Base-by-base conservation (phyloP, 164 flowering plant genomes). In the Vitis rotundifolia region DNA sequence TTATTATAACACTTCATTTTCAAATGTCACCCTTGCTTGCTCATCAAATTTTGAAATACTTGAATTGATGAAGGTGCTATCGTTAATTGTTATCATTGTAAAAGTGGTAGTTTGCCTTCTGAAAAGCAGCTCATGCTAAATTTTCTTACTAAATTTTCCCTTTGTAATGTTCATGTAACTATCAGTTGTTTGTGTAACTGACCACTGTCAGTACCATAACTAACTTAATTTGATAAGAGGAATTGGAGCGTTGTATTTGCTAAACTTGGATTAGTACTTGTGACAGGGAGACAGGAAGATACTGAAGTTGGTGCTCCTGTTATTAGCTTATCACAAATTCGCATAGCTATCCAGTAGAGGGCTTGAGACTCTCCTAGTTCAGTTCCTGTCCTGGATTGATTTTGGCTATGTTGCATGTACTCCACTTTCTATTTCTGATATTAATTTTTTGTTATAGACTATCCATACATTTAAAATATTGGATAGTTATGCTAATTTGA, bases 401-500 rank as follows among this genome's bases (percentile, higher is more conserved):
- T 61, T 11, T 47, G 11, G 18, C 66, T 8, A 16, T 19, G 10
- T n/a, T 10, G n/a, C 28, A 15, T 47, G 6, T 18, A 2, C 26
- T 18, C 59, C 59, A 3, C 59, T 18, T 11, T n/a, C 15, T 10
- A 1, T 37, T 15, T 47, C 22, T 8, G 14, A 11, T 37, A 3
- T 28, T 22, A 13, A 19, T 13, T 52, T 29, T 64, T 29, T 55
- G 44, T 53, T 15, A 22, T 66, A 37, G 58, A 54, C 22, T 53
- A 66, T 49, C 47, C 60, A 53, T 13, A 29, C 54, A 12, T 18
- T 68, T 8, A 16, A 1, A 28, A 10, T 59, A 26, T 64, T 57
- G 29, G 68, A 14, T 44, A 37, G n/a, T 63, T 63, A 13, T 47
- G 59, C 61, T 37, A 63, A 54, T 63, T 64, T 50, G 9, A 55